These are phyloP conservation scores for Hippophae tibetana DNA, from an alignment of 306 rosid genomes.

Conservation along the genomic window DNA sequence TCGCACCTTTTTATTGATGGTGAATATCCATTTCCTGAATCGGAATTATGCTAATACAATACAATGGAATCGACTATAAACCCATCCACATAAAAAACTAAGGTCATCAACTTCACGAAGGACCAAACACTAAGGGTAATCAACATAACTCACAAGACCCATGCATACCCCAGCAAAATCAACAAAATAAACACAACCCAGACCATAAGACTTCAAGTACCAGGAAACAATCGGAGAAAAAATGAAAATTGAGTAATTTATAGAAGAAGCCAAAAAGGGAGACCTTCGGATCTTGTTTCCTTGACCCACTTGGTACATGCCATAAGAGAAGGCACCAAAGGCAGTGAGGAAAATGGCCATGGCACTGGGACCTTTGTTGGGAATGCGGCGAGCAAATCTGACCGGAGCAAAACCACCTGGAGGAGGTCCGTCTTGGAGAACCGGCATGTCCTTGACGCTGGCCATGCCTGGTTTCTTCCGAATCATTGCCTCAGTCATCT, in stretches of 20 bases:
- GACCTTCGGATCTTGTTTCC: slow-evolving; percentile 96
- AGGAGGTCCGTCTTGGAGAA: slow-evolving; percentile 97
- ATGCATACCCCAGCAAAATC: not conserved
- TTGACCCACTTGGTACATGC: slow-evolving; percentile 96
- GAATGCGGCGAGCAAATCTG: slow-evolving; percentile 97
- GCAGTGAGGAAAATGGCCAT: slow-evolving; percentile 67
- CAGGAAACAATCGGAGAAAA: not conserved
- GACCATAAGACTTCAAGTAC: not conserved
- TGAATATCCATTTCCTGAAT: too few relatives aligned
- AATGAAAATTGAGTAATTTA: not conserved
- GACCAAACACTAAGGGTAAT: not conserved
- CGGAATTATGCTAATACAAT: too few relatives aligned
- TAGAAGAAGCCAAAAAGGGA: not conserved
- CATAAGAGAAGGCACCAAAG: slow-evolving; percentile 85
- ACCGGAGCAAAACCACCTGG: slow-evolving; percentile 98
- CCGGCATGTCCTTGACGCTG: slow-evolving; percentile 97
- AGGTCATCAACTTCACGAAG: not conserved
- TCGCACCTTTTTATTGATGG: too few relatives aligned
- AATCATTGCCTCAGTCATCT: slow-evolving; percentile 84
- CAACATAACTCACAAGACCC: not conserved
- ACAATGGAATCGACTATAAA: too few relatives aligned
- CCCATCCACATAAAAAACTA: too few relatives aligned
- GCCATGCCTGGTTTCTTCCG: slow-evolving; percentile 98
- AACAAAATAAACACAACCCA: not conserved
- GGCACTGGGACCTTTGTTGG: slow-evolving; percentile 85